Conservation (phyloP, 106 monocot genomes). For the Dendrobium huoshanense region DNA sequence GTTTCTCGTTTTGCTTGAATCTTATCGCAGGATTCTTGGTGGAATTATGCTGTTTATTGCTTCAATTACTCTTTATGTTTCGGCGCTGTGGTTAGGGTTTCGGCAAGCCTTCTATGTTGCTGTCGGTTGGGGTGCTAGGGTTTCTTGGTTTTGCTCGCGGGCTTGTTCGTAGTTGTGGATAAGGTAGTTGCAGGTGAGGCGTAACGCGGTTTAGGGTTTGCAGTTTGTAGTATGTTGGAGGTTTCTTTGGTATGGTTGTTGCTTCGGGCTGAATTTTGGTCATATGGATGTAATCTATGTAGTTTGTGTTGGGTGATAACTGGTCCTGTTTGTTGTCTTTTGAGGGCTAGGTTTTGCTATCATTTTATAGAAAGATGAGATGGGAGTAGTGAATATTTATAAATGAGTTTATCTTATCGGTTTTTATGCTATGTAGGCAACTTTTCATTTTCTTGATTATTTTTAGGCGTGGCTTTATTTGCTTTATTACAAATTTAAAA, state of each 20-base stretch:
- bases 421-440: not conserved
- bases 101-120: not conserved
- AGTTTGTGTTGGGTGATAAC: not conserved
- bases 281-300: not conserved
- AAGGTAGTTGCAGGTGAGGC: not conserved
- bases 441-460: not conserved
- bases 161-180: not conserved
- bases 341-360: not conserved
- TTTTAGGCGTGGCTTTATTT: not conserved
- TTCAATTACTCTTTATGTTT: constrained; percentile 2
- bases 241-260: not conserved
- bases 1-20: not conserved
- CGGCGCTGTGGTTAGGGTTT: not conserved
- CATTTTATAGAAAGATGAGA: not conserved
- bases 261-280: not conserved
- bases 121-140: constrained; percentile 4
- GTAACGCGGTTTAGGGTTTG: not conserved
- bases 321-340: not conserved
- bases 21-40: not conserved
- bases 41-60: not conserved
- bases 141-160: not conserved
- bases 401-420: not conserved
- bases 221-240: not conserved
- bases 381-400: not conserved
- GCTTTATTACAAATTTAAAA: not conserved